phyloP scores from a whole-genome alignment of 257 asterid species.

The Linaria vulgaris region DNA sequence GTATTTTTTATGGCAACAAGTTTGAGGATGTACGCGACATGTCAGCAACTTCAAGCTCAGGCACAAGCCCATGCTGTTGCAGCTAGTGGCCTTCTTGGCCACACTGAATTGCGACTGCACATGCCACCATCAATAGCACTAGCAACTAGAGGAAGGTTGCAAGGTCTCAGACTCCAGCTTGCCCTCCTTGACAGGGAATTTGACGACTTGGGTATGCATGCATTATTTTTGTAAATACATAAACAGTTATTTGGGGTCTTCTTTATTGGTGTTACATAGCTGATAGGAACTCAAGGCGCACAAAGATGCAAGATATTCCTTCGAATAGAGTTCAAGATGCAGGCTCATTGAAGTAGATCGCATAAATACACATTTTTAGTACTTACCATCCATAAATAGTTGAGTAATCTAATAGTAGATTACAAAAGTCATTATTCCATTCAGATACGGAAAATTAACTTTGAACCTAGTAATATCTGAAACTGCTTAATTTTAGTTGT shows the following conservation, averaged over 20 bases:
- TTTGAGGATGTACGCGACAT: constrained; percentile 96
- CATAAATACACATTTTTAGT: too few species aligned
- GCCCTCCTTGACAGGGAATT: constrained; percentile 99
- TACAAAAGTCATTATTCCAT: too few species aligned
- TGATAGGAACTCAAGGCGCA: too few species aligned
- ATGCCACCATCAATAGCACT: constrained; percentile 99
- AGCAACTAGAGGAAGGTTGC: constrained; percentile 92
- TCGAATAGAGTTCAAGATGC: too few species aligned
- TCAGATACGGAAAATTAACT: too few species aligned
- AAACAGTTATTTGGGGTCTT: not conserved
- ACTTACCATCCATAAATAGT: too few species aligned
- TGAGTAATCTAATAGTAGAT: too few species aligned
- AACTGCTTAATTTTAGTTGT: too few species aligned
- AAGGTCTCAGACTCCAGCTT: constrained; percentile 97
- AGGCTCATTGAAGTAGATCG: too few species aligned
- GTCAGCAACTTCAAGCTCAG: constrained; percentile 99
- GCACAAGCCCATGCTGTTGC: constrained; percentile 99
- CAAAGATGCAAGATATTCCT: too few species aligned
- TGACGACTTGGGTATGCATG: constrained; percentile 76
- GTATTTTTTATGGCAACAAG: constrained; percentile 93
- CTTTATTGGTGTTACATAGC: too few species aligned
- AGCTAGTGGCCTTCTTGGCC: constrained; percentile 94
- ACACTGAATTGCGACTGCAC: constrained; percentile 89
- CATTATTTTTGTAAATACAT: constrained; percentile 18
- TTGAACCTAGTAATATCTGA: too few species aligned